A percentile compares a stretch with the other conserved stretches of the same genome.
Evolutionary conservation across 176 grass and related monocot species (phyloP).

Genomic region (Oryza glumipatula): DNA sequence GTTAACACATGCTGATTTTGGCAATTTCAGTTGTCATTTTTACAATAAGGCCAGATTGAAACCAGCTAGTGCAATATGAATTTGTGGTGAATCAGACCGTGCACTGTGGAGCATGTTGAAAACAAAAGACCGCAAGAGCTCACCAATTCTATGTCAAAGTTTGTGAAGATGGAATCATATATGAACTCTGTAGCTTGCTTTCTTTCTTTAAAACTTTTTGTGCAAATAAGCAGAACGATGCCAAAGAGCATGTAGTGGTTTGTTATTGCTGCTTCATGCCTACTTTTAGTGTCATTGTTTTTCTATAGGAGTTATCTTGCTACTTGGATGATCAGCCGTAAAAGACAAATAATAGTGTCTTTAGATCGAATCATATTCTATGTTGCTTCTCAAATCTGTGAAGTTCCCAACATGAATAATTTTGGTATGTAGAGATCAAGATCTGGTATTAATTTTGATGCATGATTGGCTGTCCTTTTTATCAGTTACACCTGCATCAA

Average conservation of each 20-base stretch:
- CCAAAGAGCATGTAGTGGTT: background rate
- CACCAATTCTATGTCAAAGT: background rate
- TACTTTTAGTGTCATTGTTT: background rate
- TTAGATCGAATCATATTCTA: background rate
- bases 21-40: background rate
- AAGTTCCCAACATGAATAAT: background rate
- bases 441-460: background rate
- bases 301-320: background rate
- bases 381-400: background rate
- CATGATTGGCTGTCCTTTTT: conserved; percentile 28
- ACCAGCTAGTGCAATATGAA: background rate
- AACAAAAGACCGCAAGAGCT: background rate
- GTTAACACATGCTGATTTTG: conserved; percentile 5
- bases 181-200: background rate
- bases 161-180: background rate
- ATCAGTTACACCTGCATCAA: conserved; percentile 51
- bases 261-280: background rate
- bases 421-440: background rate
- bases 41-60: background rate
- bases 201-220: background rate
- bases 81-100: background rate
- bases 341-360: background rate
- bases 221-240: background rate
- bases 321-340: background rate
- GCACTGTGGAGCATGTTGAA: background rate